Conservation (phyloP, 2,329 filamentous ascomycete species). For the Aspergillus sp. region DNA sequence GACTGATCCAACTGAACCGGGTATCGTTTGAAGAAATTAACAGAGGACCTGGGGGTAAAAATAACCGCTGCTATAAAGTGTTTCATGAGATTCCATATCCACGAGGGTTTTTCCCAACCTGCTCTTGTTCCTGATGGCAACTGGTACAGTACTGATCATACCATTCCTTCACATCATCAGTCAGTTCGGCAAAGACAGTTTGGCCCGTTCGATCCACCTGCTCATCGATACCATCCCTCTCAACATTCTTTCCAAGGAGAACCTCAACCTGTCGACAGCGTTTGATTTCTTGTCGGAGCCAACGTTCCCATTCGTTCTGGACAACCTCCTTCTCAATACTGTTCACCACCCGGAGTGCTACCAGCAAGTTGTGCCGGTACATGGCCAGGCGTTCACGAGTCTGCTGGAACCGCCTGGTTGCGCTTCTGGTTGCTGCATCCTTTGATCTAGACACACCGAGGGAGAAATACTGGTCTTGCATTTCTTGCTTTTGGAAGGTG, state of each 20-base stretch:
- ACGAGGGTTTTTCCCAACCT: conserved; percentile 15
- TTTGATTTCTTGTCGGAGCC: conserved; percentile 73
- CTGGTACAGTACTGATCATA: conserved; percentile 60
- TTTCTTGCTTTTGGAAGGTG: conserved; percentile 39
- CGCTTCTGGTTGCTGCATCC: conserved; percentile 27
- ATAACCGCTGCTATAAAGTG: too few species aligned
- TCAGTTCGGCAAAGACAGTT: conserved; percentile 27
- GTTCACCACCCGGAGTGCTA: conserved; percentile 87
- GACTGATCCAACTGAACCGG: conserved; percentile 17
- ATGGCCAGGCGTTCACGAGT: conserved; percentile 78
- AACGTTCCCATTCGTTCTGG: conserved; percentile 86
- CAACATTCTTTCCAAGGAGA: conserved; percentile 34
- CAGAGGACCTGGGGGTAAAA: too few species aligned
- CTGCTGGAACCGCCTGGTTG: conserved; percentile 60
- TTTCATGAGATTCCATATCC: conserved; percentile 14
- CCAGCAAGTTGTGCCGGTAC: conserved; percentile 84
- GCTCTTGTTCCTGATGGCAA: conserved; percentile 46
- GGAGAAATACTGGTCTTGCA: conserved; percentile 26
- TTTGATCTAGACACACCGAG: conserved; percentile 21
- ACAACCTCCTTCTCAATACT: conserved; percentile 82
- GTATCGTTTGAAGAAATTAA: conserved; percentile 22
- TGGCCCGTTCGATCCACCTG: conserved; percentile 19
- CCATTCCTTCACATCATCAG: conserved; percentile 50
- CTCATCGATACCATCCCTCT: conserved; percentile 15
- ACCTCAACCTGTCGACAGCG: conserved; percentile 64